Evolutionary conservation across 768 basidiomycete genomes (phyloP), one percentile per base, ranked within the genome.

Genomic region (Macrolepiota fuliginosa): DNA sequence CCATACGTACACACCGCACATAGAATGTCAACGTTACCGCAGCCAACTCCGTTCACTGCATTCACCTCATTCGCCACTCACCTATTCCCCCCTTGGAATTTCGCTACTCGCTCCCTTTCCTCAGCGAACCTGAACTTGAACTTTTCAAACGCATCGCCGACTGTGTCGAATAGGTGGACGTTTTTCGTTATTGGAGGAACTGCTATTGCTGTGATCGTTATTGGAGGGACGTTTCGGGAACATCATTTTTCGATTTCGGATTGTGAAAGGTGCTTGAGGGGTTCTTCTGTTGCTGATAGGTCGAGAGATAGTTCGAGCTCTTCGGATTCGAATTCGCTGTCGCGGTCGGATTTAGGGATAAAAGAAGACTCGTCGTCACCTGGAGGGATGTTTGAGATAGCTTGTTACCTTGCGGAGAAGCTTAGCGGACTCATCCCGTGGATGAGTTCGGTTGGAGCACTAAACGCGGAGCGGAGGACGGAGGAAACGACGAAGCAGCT

Each of bases 121-220:
- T 19, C 22, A 47, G 13, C 22, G 42, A 49, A 27, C 47, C 37
- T 42, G 19, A 27, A 25, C 54, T 42, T 42, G 5, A 32, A 32
- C 54, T 42, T 27, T 27, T 39, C 12, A 5, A 12, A 24, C 15
- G 22, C 4, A 22, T 29, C 9, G 4, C 27, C 17, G 19, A 46
- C 42, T 29, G 22, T n/a, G 27, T 22, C 45, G 25, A 56, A 56
- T 45, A 29, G 29, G 56, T 56, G 45, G 56, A 56, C 58, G 3
- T 52, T 52, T 25, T 29, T 59, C 19, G 51, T 52, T 42, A 40
- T 59, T 42, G 50, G 58, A 39, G 58, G 58, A 45, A 52, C 50
- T 9, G 58, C 50, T 17, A 42, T 59, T 51, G 58, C 49, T 52
- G 50, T 39, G 39, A 42, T 53, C 19, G 49, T 42, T 27, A 40